Evolutionary conservation across 2,329 filamentous ascomycete genomes (phyloP).

Genomic region (Scleromitrula shiraiana): DNA sequence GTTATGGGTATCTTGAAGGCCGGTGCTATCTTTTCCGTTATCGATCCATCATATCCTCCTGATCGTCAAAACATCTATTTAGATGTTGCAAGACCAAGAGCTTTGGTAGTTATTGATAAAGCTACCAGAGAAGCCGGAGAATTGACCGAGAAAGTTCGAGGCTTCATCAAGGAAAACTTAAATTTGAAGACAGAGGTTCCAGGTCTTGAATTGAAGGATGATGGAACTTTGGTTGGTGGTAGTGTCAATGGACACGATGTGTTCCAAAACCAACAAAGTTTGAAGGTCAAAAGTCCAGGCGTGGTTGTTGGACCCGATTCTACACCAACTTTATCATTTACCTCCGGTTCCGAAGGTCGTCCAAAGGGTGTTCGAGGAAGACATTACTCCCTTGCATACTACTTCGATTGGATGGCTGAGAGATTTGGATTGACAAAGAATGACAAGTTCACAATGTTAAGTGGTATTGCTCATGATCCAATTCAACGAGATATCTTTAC

Average conservation of each 20-base stretch:
- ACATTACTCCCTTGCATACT: slow-evolving; percentile 78
- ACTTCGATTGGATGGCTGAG: slow-evolving; percentile 91
- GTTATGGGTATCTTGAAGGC: slow-evolving; percentile 66
- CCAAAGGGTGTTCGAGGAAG: slow-evolving; percentile 84
- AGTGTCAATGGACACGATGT: slow-evolving; percentile 57
- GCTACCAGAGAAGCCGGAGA: slow-evolving; percentile 62
- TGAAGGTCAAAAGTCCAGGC: slow-evolving; percentile 50
- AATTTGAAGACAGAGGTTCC: slow-evolving; percentile 67
- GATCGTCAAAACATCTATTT: slow-evolving; percentile 76
- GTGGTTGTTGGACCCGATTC: slow-evolving; percentile 83
- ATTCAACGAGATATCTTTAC: slow-evolving; percentile 76
- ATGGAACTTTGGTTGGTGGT: slow-evolving; percentile 67
- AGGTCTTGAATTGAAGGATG: slow-evolving; percentile 60
- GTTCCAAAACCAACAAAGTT: slow-evolving; percentile 46
- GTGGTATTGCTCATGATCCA: slow-evolving; percentile 73
- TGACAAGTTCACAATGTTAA: slow-evolving; percentile 73
- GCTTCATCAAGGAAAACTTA: slow-evolving; percentile 67
- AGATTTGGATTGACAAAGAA: slow-evolving; percentile 66
- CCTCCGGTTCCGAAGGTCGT: slow-evolving; percentile 65
- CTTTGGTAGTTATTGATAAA: slow-evolving; percentile 64
- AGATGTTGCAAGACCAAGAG: slow-evolving; percentile 67
- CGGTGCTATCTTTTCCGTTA: slow-evolving; percentile 55
- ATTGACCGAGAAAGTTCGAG: slow-evolving; percentile 46
- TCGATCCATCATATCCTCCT: slow-evolving; percentile 78
- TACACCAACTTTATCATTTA: slow-evolving; percentile 67